A percentile compares a stretch with the other conserved stretches of the same genome.
phyloP scores from a whole-genome alignment of 2,329 filamentous ascomycete species.

The Zasmidium cellare region DNA sequence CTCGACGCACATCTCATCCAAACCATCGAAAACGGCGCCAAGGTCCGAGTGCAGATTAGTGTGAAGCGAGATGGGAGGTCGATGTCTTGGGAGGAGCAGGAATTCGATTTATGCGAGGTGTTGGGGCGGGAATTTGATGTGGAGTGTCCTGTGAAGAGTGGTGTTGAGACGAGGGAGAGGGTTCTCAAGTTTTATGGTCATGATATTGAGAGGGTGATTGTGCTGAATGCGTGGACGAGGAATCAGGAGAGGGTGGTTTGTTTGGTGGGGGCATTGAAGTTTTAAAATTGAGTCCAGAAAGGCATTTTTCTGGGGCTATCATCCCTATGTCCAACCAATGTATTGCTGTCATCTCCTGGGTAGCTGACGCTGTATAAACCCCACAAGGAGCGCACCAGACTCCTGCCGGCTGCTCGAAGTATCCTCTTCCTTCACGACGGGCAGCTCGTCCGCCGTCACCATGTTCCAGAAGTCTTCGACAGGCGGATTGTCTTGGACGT shows the following conservation, averaged over 20 bases:
- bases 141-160: not conserved
- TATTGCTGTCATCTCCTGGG: too few species aligned
- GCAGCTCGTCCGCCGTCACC: not conserved
- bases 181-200: not conserved
- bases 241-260: not conserved
- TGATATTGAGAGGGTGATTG: not conserved
- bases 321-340: too few species aligned
- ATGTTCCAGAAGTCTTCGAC: slow-evolving; percentile 13
- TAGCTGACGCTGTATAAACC: not conserved
- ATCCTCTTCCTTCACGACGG: not conserved
- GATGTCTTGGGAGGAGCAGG: not conserved
- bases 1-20: not conserved
- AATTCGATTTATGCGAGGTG: not conserved
- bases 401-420: not conserved
- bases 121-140: not conserved
- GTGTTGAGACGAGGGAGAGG: not conserved
- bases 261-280: not conserved
- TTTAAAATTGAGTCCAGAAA: not conserved
- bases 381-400: not conserved
- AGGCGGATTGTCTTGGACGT: slow-evolving; percentile 5
- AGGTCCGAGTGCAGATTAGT: not conserved
- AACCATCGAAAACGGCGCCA: not conserved
- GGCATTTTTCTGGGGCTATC: too few species aligned
- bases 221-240: not conserved
- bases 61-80: not conserved